phyloP scores from a whole-genome alignment of 495 filamentous ascomycete genomes.

The Penicillium coprophilum region DNA sequence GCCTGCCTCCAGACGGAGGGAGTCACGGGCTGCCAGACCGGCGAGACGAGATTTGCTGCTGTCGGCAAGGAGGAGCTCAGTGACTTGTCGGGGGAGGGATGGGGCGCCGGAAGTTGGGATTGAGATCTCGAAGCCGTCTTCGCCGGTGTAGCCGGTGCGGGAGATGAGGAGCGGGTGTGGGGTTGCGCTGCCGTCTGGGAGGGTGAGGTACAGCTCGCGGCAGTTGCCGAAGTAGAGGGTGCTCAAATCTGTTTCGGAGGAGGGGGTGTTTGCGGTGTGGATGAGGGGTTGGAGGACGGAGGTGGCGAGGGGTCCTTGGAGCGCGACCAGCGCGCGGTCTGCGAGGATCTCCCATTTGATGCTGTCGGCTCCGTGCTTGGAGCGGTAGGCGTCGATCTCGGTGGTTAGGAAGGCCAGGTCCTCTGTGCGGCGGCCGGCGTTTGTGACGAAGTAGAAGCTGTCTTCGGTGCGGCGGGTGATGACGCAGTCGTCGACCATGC shows the following conservation, averaged over 20 bases:
- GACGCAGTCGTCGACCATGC: constrained; percentile 91
- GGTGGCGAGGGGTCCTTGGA: constrained; percentile 80
- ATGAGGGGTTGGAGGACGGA: constrained; percentile 61
- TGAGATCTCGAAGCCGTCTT: constrained; percentile 97
- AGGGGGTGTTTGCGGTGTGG: constrained; percentile 36
- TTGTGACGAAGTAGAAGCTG: constrained; percentile 88
- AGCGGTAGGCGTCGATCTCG: constrained; percentile 58
- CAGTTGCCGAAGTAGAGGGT: constrained; percentile 79
- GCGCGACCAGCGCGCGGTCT: constrained; percentile 68
- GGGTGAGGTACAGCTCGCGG: constrained; percentile 53
- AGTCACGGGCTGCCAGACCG: constrained; percentile 88
- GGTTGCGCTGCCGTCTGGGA: constrained; percentile 43
- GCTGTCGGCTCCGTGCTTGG: constrained; percentile 44
- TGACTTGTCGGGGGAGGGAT: constrained; percentile 43
- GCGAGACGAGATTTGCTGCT: constrained; percentile 70
- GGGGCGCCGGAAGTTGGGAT: constrained; percentile 55
- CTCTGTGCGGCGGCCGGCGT: constrained; percentile 88
- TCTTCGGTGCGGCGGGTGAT: constrained; percentile 71
- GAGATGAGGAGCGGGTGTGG: constrained; percentile 69
- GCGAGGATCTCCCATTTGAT: constrained; percentile 71
- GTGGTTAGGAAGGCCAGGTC: constrained; percentile 70
- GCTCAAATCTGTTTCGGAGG: constrained; percentile 55
- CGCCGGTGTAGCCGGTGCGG: constrained; percentile 91
- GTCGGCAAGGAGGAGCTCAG: constrained; percentile 62
- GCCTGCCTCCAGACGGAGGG: constrained; percentile 88